These are phyloP conservation scores for Gossypium armourianum DNA, from an alignment of 441 rosid species.

Conservation along the genomic window DNA sequence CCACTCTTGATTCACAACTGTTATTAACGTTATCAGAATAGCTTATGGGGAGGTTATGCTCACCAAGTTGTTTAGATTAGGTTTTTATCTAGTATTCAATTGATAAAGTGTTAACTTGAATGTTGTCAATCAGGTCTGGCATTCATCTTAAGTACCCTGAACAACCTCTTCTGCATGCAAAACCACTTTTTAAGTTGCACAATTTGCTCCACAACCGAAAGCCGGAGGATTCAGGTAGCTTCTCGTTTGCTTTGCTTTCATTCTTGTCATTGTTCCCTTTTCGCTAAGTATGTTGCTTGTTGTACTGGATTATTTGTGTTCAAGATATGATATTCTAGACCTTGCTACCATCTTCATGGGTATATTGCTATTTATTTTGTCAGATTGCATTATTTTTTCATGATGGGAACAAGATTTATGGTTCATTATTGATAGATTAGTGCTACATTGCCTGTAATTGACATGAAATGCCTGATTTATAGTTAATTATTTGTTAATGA, in stretches of 20 bases:
- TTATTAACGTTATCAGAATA: slow-evolving; percentile 7
- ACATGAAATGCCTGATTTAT: slow-evolving; percentile 3
- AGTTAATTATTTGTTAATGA: not conserved
- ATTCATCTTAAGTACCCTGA: slow-evolving; percentile 51
- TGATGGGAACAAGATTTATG: not conserved
- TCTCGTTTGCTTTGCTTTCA: slow-evolving; percentile 11
- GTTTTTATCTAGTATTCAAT: not conserved
- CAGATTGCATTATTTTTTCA: not conserved
- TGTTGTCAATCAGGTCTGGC: slow-evolving; percentile 44
- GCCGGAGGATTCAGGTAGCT: slow-evolving; percentile 47
- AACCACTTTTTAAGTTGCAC: slow-evolving; percentile 59
- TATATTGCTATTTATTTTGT: slow-evolving; percentile 5
- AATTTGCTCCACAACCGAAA: slow-evolving; percentile 76
- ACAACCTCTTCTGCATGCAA: slow-evolving; percentile 69
- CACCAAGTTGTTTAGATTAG: slow-evolving; percentile 9
- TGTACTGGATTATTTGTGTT: not conserved
- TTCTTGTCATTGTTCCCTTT: slow-evolving; percentile 4
- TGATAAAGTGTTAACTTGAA: not conserved
- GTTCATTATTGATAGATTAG: not conserved
- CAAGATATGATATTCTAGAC: not conserved
- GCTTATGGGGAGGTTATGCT: slow-evolving; percentile 16
- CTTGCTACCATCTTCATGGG: not conserved
- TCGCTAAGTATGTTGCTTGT: slow-evolving; percentile 7
- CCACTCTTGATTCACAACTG: slow-evolving; percentile 11
- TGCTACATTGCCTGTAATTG: slow-evolving; percentile 4